Evolutionary conservation across 345 rosid species (phyloP).

Genomic region (Rhizophora mangle): DNA sequence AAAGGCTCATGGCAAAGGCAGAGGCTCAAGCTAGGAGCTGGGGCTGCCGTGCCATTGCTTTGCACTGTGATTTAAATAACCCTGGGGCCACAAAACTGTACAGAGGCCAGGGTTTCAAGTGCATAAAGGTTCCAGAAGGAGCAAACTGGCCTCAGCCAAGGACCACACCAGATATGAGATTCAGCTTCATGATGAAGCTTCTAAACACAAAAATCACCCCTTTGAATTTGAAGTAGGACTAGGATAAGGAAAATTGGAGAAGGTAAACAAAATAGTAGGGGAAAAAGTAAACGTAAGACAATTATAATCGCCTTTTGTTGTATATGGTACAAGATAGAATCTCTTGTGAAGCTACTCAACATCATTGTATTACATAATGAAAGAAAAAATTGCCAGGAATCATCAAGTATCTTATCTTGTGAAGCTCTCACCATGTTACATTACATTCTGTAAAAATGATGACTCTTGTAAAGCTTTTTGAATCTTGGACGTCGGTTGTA

Average conservation of each 20-base stretch:
- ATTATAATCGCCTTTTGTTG: constrained; percentile 5
- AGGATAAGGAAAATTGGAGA: background rate
- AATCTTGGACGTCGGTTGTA: too few species aligned
- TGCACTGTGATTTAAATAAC: constrained; percentile 81
- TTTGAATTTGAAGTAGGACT: constrained; percentile 10
- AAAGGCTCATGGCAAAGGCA: constrained; percentile 69
- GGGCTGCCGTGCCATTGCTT: constrained; percentile 79
- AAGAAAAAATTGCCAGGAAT: too few species aligned
- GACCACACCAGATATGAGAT: constrained; percentile 59
- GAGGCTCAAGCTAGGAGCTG: constrained; percentile 81
- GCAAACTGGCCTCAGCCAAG: constrained; percentile 81
- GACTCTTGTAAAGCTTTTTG: background rate
- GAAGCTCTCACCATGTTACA: background rate
- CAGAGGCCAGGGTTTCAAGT: constrained; percentile 67
- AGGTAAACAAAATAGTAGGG: background rate
- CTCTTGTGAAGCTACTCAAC: background rate
- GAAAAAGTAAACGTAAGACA: constrained; percentile 9
- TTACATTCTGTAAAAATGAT: background rate
- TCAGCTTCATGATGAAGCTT: constrained; percentile 93
- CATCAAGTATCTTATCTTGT: background rate
- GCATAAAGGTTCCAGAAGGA: constrained; percentile 70
- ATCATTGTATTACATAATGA: background rate
- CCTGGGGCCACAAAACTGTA: constrained; percentile 70
- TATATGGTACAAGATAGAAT: background rate
- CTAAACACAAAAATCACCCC: constrained; percentile 37